phyloP scores from a whole-genome alignment of 768 basidiomycete species.

The Mycena maculata region DNA sequence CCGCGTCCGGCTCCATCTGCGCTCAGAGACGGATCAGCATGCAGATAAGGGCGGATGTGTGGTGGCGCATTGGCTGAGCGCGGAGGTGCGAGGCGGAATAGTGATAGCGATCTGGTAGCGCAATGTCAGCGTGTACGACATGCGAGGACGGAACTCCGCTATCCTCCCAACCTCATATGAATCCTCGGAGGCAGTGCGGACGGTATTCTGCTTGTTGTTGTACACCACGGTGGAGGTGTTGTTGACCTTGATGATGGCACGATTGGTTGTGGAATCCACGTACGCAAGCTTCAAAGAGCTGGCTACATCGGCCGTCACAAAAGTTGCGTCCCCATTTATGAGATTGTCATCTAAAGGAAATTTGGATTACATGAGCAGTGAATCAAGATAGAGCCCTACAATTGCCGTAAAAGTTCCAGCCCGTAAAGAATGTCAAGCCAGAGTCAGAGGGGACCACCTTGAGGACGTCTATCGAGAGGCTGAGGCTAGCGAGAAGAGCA shows the following conservation, averaged over 20 bases:
- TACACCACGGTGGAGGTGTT: conserved; percentile 66
- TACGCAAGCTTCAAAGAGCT: conserved; percentile 65
- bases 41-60: too few relatives aligned
- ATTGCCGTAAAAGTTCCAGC: conserved; percentile 72
- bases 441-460: too few relatives aligned
- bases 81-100: too few relatives aligned
- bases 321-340: conserved; percentile 65
- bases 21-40: too few relatives aligned
- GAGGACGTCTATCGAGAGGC: too few relatives aligned
- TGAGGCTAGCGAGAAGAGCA: too few relatives aligned
- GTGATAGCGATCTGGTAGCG: too few relatives aligned
- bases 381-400: conserved; percentile 47
- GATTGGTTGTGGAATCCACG: conserved; percentile 70
- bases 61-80: too few relatives aligned
- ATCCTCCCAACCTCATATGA: conserved; percentile 65
- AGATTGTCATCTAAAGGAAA: conserved; percentile 68
- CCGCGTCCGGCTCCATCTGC: too few relatives aligned
- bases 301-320: conserved; percentile 60
- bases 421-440: conserved; percentile 73
- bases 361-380: background rate
- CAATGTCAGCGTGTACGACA: conserved; percentile 43
- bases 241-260: conserved; percentile 83
- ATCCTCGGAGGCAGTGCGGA: conserved; percentile 71
- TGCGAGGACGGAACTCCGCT: conserved; percentile 76
- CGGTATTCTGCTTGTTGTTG: conserved; percentile 72